Evolutionary conservation across 352 stramenopile species (phyloP).

Genomic region (Peronospora belbahrii): DNA sequence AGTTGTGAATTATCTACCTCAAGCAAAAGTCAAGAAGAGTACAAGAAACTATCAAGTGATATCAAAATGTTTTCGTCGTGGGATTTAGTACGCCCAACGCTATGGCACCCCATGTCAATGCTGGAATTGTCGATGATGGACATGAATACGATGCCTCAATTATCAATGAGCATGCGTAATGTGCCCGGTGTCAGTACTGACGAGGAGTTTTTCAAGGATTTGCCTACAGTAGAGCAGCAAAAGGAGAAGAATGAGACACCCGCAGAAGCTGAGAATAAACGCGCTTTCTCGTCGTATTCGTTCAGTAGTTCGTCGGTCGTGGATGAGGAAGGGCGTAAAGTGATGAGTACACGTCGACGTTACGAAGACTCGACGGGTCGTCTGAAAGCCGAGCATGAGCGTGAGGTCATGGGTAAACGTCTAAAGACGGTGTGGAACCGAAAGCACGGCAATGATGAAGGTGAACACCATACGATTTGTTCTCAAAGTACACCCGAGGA

Average conservation of each 20-base stretch:
- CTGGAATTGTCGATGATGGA: slow-evolving; percentile 83
- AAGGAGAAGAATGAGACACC: no score
- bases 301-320: slow-evolving; percentile 66
- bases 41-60: not conserved
- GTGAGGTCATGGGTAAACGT: slow-evolving; percentile 47
- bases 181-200: slow-evolving; percentile 35
- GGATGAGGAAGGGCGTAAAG: slow-evolving; percentile 53
- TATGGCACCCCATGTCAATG: slow-evolving; percentile 76
- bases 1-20: slow-evolving; percentile 24
- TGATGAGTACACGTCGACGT: slow-evolving; percentile 65
- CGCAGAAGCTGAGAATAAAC: slow-evolving; percentile 5
- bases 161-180: slow-evolving; percentile 31
- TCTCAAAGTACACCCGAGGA: slow-evolving; percentile 47
- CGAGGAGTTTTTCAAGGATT: slow-evolving; percentile 80
- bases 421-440: slow-evolving; percentile 79
- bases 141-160: slow-evolving; percentile 35
- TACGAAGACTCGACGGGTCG: slow-evolving; percentile 78
- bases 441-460: slow-evolving; percentile 50
- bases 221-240: slow-evolving; percentile 31
- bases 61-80: slow-evolving; percentile 74
- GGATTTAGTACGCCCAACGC: slow-evolving; percentile 65
- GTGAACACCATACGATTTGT: slow-evolving; percentile 56
- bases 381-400: slow-evolving; percentile 78
- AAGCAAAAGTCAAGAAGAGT: slow-evolving; percentile 14
- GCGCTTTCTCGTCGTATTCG: slow-evolving; percentile 68